Base-by-base conservation (phyloP, 2,329 filamentous ascomycete species). In the Pseudocercospora fijiensis region DNA sequence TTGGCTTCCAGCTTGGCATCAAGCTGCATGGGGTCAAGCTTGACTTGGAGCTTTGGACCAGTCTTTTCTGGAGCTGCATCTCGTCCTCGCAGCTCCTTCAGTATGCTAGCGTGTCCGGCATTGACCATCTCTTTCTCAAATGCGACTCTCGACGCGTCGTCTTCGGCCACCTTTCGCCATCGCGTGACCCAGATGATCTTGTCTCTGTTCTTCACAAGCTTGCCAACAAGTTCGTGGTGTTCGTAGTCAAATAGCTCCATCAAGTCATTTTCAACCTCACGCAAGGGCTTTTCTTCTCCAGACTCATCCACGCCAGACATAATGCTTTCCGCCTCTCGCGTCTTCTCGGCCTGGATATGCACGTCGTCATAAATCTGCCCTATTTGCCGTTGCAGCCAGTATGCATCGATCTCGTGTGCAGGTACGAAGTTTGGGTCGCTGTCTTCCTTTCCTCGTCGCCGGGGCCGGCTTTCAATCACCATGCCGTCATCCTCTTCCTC, bases 241-340 rank as follows among this genome's bases (percentile, higher is more conserved):
- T 98, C 94, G 73, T 96, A 99, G 73, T 99, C 95, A 71, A 99
- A 98, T 0, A 99, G 85, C 72, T 97, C 95, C 90, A 98, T 98
- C 63, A 99, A 83, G 67, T 99, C 95, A 77, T 99, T 99, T 74
- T 99, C 95, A 61, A 98, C 93, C 73, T 99, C 94, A 72, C 94
- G 88, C 28, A 98, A 82, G 13, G 90, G 85, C 76, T 91, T 93
- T 73, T 96, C 92, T 64, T 94, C 89, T 16, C 90, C 92, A 61
- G 90, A 89, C 57, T 85, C 89, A 20, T 75, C 74, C 2, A 88
- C 84, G 51, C 90, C 92, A 28, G 90, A 90, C 60, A 99, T 84
- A 55, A 96, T 92, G 37, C 88, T 86, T 60, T 99, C 83, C 0
- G 92, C 93, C 69, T 91, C 85, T 69, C 89, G 86, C 5, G 95